These are phyloP conservation scores for Oxytropis ochrocephala DNA, from an alignment of 306 rosid genomes.

Conservation along the genomic window DNA sequence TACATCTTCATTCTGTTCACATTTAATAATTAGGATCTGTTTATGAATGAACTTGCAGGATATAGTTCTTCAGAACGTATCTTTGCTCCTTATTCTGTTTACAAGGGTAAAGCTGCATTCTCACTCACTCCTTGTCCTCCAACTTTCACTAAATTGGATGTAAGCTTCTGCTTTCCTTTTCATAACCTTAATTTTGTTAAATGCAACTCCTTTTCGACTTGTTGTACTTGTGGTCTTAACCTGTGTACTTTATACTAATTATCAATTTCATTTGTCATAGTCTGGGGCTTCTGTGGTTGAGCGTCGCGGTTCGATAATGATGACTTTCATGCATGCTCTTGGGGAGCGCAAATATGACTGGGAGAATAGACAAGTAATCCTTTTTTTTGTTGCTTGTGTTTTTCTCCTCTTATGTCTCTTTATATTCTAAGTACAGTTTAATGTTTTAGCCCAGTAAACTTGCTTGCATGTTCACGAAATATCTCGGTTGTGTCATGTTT, in stretches of 20 bases:
- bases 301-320: slow-evolving; percentile 49
- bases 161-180: slow-evolving; percentile 18
- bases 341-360: slow-evolving; percentile 57
- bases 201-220: neutral
- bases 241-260: neutral
- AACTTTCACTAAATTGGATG: slow-evolving; percentile 69
- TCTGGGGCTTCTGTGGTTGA: slow-evolving; percentile 52
- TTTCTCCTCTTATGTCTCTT: neutral
- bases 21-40: neutral
- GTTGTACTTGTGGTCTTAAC: neutral
- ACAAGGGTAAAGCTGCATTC: slow-evolving; percentile 90
- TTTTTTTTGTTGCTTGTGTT: neutral
- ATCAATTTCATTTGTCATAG: slow-evolving; percentile 28
- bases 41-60: slow-evolving; percentile 34
- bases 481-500: neutral
- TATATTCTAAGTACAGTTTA: neutral
- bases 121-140: slow-evolving; percentile 69
- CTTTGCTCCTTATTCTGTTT: slow-evolving; percentile 63
- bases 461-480: neutral
- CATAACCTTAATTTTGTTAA: neutral
- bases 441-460: neutral
- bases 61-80: slow-evolving; percentile 32
- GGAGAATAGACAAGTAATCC: slow-evolving; percentile 42
- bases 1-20: neutral
- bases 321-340: slow-evolving; percentile 39